A percentile compares a stretch with the other conserved stretches of the same genome.
These are phyloP conservation scores for Elymus sibiricus DNA, from an alignment of 176 grass and related monocot genomes.

Conservation along the genomic window DNA sequence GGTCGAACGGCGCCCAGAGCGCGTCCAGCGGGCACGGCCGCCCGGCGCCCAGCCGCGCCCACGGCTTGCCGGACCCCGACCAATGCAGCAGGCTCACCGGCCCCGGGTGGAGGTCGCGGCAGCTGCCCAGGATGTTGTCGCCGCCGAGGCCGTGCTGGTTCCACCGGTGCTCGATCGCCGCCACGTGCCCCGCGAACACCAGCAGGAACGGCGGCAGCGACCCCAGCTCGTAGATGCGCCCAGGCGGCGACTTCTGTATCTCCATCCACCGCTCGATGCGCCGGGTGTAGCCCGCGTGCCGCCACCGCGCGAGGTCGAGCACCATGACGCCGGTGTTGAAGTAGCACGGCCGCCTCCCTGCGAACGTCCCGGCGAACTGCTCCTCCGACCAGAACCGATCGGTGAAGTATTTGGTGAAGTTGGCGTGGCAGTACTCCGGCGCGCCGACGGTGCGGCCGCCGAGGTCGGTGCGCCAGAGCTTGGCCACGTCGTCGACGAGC, in stretches of 20 bases:
- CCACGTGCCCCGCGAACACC: conserved; percentile 89
- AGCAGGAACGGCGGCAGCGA: conserved; percentile 90
- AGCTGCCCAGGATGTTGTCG: conserved; percentile 84
- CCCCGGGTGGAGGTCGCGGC: conserved; percentile 84
- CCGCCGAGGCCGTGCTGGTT: conserved; percentile 96
- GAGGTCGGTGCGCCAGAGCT: conserved; percentile 87
- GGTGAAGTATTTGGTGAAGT: conserved; percentile 97
- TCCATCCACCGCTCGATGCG: conserved; percentile 94
- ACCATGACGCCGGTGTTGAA: conserved; percentile 97
- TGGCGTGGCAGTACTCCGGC: conserved; percentile 94
- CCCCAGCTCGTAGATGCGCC: conserved; percentile 88
- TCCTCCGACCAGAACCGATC: conserved; percentile 68
- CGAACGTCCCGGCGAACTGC: conserved; percentile 50
- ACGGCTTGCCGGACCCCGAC: conserved; percentile 91
- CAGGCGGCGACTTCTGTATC: conserved; percentile 60
- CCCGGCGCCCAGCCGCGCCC: conserved; percentile 65
- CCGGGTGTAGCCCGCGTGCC: conserved; percentile 49
- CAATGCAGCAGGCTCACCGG: conserved; percentile 95
- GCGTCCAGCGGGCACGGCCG: conserved; percentile 82
- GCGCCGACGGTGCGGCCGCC: conserved; percentile 63
- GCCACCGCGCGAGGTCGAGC: conserved; percentile 70
- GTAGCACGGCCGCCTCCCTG: conserved; percentile 66
- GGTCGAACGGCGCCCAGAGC: conserved; percentile 89
- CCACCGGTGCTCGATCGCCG: conserved; percentile 92
- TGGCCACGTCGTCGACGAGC: conserved; percentile 88